phyloP scores from a whole-genome alignment of 2,329 filamentous ascomycete species.

The Ceratocystiopsis brevicomis region DNA sequence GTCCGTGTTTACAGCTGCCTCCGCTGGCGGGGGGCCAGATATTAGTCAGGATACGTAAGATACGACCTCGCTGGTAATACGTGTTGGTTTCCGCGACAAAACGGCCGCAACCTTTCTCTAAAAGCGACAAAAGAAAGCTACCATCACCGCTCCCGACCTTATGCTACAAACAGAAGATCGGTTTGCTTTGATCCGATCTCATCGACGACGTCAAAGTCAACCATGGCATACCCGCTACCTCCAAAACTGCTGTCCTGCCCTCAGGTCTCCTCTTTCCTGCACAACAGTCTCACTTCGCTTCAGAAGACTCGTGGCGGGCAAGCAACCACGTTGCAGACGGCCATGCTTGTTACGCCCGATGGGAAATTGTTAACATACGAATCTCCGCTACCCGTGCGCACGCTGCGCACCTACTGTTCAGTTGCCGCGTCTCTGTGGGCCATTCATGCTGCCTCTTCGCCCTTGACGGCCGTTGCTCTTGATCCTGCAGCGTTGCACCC shows the following conservation, averaged over 20 bases:
- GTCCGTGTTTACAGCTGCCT: not conserved
- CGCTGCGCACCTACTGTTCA: slow-evolving; percentile 43
- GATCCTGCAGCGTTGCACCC: slow-evolving; percentile 6
- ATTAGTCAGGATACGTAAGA: no score
- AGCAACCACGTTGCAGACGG: slow-evolving; percentile 27
- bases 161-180: no score
- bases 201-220: no score
- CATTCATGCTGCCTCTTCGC: slow-evolving; percentile 30
- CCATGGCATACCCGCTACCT: slow-evolving; percentile 21
- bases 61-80: no score
- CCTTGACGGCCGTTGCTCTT: slow-evolving; percentile 15
- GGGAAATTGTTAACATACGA: slow-evolving; percentile 47
- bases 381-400: slow-evolving; percentile 32
- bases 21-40: not conserved
- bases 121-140: no score
- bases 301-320: slow-evolving; percentile 1
- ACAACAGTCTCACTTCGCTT: slow-evolving; percentile 26
- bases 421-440: slow-evolving; percentile 43
- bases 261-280: slow-evolving; percentile 42
- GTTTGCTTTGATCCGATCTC: no score
- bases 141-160: no score
- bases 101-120: no score
- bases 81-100: no score
- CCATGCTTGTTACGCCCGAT: slow-evolving; percentile 38
- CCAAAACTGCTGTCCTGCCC: slow-evolving; percentile 46